Conservation (phyloP, 345 rosid species). For the Eucalyptus lansdowneana region DNA sequence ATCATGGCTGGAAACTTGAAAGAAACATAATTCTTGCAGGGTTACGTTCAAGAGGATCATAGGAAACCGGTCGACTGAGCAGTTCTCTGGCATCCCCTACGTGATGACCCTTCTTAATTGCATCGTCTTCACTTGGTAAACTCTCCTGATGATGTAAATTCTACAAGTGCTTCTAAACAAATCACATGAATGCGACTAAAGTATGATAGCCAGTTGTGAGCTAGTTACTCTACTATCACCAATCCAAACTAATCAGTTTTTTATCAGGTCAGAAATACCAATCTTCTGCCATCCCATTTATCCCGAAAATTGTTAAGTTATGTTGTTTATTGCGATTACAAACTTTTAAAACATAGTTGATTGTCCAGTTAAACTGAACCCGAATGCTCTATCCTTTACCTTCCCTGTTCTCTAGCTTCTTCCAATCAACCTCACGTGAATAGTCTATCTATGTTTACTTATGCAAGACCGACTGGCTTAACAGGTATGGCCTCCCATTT, state of each 20-base stretch:
- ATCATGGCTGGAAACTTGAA: too few relatives aligned
- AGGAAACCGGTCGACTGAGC: too few relatives aligned
- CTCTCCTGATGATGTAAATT: too few relatives aligned
- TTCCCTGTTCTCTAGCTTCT: neutral
- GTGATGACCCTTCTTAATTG: too few relatives aligned
- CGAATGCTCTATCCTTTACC: neutral
- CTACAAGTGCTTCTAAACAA: too few relatives aligned
- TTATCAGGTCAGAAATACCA: neutral
- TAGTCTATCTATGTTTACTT: neutral
- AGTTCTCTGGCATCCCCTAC: too few relatives aligned
- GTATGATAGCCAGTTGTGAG: too few relatives aligned
- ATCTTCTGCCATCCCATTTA: neutral
- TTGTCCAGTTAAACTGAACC: neutral
- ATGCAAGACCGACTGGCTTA: neutral
- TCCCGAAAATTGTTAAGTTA: neutral
- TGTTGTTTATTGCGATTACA: neutral
- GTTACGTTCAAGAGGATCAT: too few relatives aligned
- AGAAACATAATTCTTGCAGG: too few relatives aligned
- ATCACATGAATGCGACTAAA: too few relatives aligned
- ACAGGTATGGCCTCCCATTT: constrained; percentile 33
- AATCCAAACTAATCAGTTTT: neutral
- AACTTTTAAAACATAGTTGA: neutral
- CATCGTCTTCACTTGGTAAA: too few relatives aligned
- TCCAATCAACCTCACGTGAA: neutral
- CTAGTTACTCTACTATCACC: too few relatives aligned